Percentiles rank a stretch among this genome's conserved stretches.
phyloP scores from a whole-genome alignment of 2,329 filamentous ascomycete species.

The Colletotrichum agaves region DNA sequence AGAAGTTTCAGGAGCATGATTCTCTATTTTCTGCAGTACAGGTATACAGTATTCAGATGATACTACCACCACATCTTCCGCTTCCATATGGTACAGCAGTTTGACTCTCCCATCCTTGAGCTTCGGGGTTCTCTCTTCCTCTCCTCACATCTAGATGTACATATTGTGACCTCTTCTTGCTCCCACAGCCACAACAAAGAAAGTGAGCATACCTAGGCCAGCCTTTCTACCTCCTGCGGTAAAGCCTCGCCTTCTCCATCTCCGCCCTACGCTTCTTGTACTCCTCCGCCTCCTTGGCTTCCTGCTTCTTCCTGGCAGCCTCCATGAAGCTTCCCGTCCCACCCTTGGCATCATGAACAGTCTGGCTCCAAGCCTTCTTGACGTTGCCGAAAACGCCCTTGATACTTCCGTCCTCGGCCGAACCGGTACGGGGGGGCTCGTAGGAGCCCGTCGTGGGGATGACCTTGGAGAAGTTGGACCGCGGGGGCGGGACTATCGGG shows the following conservation, averaged over 20 bases:
- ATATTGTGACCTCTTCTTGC: constrained; percentile 41
- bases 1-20: not conserved
- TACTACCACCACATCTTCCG: not conserved
- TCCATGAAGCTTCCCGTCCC: constrained; percentile 45
- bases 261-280: constrained; percentile 44
- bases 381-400: constrained; percentile 48
- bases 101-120: not conserved
- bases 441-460: constrained; percentile 41
- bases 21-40: constrained; percentile 15
- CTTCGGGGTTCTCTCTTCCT: constrained; percentile 21
- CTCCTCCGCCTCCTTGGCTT: constrained; percentile 47
- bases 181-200: constrained; percentile 33
- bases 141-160: constrained; percentile 34
- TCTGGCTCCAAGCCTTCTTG: constrained; percentile 45
- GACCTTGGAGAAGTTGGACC: constrained; percentile 31
- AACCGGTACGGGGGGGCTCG: constrained; percentile 41
- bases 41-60: constrained; percentile 10
- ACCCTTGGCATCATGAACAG: constrained; percentile 47
- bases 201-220: too few species aligned
- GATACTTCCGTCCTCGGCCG: constrained; percentile 44
- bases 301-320: constrained; percentile 47
- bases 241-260: constrained; percentile 47
- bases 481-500: constrained; percentile 44
- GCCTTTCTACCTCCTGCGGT: constrained; percentile 43
- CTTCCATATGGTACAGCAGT: constrained; percentile 29